Evolutionary conservation across 2,329 filamentous ascomycete genomes (phyloP), one percentile per base, ranked within the genome.

Genomic region (Sporothrix euskadiensis): DNA sequence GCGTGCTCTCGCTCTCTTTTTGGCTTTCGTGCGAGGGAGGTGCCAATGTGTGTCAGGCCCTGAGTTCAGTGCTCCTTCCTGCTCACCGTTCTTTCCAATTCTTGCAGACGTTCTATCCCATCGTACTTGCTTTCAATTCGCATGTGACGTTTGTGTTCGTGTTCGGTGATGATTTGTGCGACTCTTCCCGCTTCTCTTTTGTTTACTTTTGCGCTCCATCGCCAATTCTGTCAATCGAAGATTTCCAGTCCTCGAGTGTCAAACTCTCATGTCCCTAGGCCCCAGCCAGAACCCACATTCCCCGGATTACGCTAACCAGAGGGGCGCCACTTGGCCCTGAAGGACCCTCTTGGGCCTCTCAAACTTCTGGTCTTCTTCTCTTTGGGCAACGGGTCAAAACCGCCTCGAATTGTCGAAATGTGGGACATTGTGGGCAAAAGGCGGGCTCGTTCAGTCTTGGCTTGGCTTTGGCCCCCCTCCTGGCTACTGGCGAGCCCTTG

Each of bases 241-340:
- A 44, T 26, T 63, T 0, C 10, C 35, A n/a, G 30, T 6, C 22
- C 59, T 63, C 8, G 19, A 63, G 19, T 26, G 9, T 41, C 59
- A 1, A 16, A 22, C 39, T 14, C n/a, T 41, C 59, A 35, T 44
- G 59, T n/a, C 59, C 12, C 59, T 26, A 26, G 59, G 35, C 59
- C 35, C 35, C 22, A 49, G 44, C 69, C 5, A 44, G 39, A 71
- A 71, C 32, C 70, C 70, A 71, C 70, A 71, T 72, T 72, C 71
- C 71, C 71, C 71, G 12, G 71, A 72, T 72, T 72, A 57, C 63
- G 71, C 71, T 72, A 72, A 59, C 2, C 32, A 32, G 41, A 49
- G n/a, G 66, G 32, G 49, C 30, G 44, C 68, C 32, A 44, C 68
- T 56, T 41, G 49, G 68, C 49, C 66, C 30, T 68, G 63, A 32